phyloP scores from a whole-genome alignment of 495 filamentous ascomycete species.

The Copromyces sp. region DNA sequence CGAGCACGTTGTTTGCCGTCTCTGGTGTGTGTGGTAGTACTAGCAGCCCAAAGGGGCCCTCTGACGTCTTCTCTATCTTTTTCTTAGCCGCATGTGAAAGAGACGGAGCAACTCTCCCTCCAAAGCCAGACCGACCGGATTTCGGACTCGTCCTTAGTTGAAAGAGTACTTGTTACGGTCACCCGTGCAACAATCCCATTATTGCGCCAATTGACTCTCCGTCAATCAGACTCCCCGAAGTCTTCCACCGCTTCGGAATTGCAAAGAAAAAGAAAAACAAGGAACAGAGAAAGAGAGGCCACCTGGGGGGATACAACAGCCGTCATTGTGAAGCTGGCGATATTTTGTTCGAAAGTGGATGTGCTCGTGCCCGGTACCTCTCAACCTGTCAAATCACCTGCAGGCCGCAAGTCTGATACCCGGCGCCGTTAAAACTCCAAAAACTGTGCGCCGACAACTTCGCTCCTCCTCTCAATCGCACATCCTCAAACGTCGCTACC shows the following conservation, averaged over 20 bases:
- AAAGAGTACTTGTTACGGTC: neutral
- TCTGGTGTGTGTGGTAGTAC: neutral
- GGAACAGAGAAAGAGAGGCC: neutral
- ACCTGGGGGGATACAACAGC: neutral
- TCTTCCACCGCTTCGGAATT: neutral
- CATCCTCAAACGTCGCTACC: neutral
- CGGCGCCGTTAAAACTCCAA: neutral
- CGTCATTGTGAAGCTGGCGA: neutral
- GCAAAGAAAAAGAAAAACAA: neutral
- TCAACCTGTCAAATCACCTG: neutral
- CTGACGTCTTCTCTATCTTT: conserved; percentile 4
- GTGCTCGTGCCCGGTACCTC: neutral
- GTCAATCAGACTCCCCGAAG: neutral
- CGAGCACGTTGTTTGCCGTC: neutral
- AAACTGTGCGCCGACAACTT: neutral
- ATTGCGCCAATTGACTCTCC: neutral
- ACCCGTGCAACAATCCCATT: neutral
- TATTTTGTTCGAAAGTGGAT: neutral
- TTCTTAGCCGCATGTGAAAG: conserved; percentile 3
- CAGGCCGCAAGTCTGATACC: neutral
- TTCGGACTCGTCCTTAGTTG: neutral
- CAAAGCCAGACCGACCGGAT: neutral
- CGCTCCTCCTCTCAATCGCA: neutral
- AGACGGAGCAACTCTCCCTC: neutral
- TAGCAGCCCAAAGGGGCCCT: neutral